Base-by-base conservation (phyloP, 192 early-diverging fungal genomes). In the Entrophospora sp. region DNA sequence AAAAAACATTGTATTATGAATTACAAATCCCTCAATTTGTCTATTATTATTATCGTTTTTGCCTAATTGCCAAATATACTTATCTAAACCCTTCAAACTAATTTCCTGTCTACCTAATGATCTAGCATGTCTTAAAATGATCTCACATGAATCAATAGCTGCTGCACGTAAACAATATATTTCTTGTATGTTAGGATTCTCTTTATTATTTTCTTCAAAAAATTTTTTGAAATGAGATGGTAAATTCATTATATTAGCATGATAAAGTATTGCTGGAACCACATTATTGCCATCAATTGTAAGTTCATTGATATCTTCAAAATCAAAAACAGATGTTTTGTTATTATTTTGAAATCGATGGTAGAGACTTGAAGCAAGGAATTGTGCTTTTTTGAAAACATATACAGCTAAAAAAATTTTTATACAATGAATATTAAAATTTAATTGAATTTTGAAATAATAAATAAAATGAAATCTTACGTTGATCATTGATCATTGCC, bases 251-350 rank as follows among this genome's bases (percentile, higher is more conserved):
- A 89, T 61, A 2, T 78, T 79, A 18, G 82, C 71, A 60, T 87
- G 70, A 35, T 72, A 71, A 60, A 90, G 68, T 68, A 90, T 73
- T 2, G 83, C 80, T 4, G 89, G 87, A 20, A 92, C 77, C 10
- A 88, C 87, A 68, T 87, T 88, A 63, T 92, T 91, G 0, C 81
- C 79, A 74, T 89, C 88, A 18, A 91, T 75, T 0, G 92, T 89
- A 68, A 89, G 69, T 0, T 77, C 68, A 46, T 73, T 62, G 27
- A 89, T 77, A 59, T 91, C 89, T 5, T 59, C 67, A 62, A 92
- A 91, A 38, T 76, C 73, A 71, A 92, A 92, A 3, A 71, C 76
- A 1, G 51, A 43, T 0, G 73, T 73, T 46, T 46, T n/a, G 27
- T 85, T 73, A 5, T 73, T 69, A 8, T 73, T 70, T 4, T 74